A percentile compares a stretch with the other conserved stretches of the same genome.
Evolutionary conservation across 495 filamentous ascomycete genomes (phyloP).

Genomic region (Recurvomyces mirabilis): DNA sequence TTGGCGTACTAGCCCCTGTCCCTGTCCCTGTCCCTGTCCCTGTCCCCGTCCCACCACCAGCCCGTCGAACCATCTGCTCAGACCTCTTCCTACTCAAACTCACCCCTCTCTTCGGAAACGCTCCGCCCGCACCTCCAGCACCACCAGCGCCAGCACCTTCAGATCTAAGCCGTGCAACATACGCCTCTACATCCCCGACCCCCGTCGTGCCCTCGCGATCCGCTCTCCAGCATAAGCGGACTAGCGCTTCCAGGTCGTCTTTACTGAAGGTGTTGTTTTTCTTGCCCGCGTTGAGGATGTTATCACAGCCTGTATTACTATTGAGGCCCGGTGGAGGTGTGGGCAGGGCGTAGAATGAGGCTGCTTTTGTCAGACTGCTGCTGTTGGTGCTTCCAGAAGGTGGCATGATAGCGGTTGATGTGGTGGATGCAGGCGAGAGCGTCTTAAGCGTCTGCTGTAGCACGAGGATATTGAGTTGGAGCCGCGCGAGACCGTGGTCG

Average conservation of each 20-base stretch:
- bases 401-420: too few relatives aligned
- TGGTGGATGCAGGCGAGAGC: slow-evolving; percentile 55
- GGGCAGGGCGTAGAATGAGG: slow-evolving; percentile 72
- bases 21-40: too few relatives aligned
- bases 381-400: too few relatives aligned
- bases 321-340: too few relatives aligned
- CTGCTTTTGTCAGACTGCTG: slow-evolving; percentile 51
- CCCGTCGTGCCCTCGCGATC: slow-evolving; percentile 11
- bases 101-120: slow-evolving; percentile 1
- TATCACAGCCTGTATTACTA: slow-evolving; percentile 62
- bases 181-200: slow-evolving; percentile 1
- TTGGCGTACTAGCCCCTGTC: too few relatives aligned
- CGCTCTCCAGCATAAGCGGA: slow-evolving; percentile 59
- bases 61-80: too few relatives aligned
- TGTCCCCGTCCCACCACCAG: too few relatives aligned
- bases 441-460: slow-evolving; percentile 93
- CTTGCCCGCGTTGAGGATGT: slow-evolving; percentile 33
- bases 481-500: slow-evolving; percentile 58
- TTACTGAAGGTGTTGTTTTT: slow-evolving; percentile 53
- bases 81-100: slow-evolving; percentile 3
- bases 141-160: neutral
- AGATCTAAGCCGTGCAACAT: neutral
- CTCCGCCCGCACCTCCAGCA: neutral
- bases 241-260: slow-evolving; percentile 70
- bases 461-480: slow-evolving; percentile 86